Percentiles rank a stretch among this genome's conserved stretches.
These are phyloP conservation scores for Candida albicans DNA, from an alignment of 1,139 yeast species.

Conservation along the genomic window DNA sequence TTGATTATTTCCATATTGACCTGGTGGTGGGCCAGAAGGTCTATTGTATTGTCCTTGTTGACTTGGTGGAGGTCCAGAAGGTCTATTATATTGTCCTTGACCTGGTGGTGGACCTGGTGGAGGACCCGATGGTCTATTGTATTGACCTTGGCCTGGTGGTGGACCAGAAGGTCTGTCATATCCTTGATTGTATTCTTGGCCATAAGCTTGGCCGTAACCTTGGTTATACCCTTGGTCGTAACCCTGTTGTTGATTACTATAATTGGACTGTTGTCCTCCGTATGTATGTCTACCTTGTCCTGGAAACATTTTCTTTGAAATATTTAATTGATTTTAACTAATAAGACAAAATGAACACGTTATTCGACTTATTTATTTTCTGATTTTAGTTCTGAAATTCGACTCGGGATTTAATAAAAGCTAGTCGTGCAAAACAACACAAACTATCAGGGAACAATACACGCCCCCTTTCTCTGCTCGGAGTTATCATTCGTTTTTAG, in stretches of 20 bases:
- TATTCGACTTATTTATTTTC: too few relatives aligned
- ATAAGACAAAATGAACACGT: background rate
- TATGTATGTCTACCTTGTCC: constrained; percentile 30
- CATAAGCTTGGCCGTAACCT: background rate
- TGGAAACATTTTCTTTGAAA: constrained; percentile 30
- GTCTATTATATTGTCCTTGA: constrained; percentile 11
- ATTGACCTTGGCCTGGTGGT: constrained; percentile 7
- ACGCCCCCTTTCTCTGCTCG: too few relatives aligned
- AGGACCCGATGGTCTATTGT: constrained; percentile 15
- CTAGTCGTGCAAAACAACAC: too few relatives aligned
- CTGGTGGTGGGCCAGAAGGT: constrained; percentile 11
- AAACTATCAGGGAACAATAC: too few relatives aligned
- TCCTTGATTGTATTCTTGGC: constrained; percentile 3
- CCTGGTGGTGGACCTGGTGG: constrained; percentile 12
- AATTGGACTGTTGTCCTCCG: constrained; percentile 16
- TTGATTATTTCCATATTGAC: constrained; percentile 2
- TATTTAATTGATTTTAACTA: background rate
- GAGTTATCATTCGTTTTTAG: too few relatives aligned
- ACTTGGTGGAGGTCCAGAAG: constrained; percentile 13
- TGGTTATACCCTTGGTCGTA: background rate
- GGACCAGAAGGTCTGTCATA: constrained; percentile 13
- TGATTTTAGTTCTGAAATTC: too few relatives aligned
- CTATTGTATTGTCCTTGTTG: constrained; percentile 9
- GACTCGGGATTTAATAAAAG: too few relatives aligned
- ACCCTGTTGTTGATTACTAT: constrained; percentile 10